Evolutionary conservation across 495 filamentous ascomycete genomes (phyloP).

Genomic region (Penicillium verhagenii): DNA sequence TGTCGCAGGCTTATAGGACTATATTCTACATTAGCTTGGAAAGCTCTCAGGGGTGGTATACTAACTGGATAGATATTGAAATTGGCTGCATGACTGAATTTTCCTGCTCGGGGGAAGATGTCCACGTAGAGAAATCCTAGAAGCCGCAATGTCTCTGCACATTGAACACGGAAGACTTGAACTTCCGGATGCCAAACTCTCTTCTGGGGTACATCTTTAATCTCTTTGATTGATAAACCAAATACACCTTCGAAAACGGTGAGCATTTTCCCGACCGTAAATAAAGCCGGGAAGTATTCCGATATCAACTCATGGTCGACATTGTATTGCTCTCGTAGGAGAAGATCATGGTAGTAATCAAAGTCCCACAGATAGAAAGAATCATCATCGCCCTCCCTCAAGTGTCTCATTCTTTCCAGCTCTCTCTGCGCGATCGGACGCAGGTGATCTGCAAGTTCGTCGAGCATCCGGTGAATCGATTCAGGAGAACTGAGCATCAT

Average conservation of each 20-base stretch:
- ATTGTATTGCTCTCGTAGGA: conserved; percentile 7
- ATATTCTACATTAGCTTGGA: neutral
- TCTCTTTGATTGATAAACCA: neutral
- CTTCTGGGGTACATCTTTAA: neutral
- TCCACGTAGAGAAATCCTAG: conserved; percentile 7
- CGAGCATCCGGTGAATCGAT: neutral
- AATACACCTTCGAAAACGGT: neutral
- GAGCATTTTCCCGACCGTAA: conserved; percentile 6
- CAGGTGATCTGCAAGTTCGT: neutral
- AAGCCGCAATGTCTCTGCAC: neutral
- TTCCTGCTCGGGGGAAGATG: conserved; percentile 7
- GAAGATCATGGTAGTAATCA: conserved; percentile 8
- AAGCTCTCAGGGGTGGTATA: neutral
- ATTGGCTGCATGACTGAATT: conserved; percentile 11
- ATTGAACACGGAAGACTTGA: neutral
- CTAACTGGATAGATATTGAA: conserved; percentile 11
- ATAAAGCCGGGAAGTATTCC: conserved; percentile 4
- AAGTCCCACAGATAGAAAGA: conserved; percentile 11
- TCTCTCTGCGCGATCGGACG: neutral
- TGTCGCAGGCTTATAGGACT: neutral
- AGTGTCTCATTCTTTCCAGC: neutral
- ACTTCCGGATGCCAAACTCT: conserved; percentile 4
- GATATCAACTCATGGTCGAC: conserved; percentile 9
- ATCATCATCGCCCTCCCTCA: neutral
- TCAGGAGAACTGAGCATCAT: conserved; percentile 1